Percentiles rank a stretch among this genome's conserved stretches.
Conservation (phyloP, 805 yeast genomes). For the Wickerhamomyces pijperi region DNA sequence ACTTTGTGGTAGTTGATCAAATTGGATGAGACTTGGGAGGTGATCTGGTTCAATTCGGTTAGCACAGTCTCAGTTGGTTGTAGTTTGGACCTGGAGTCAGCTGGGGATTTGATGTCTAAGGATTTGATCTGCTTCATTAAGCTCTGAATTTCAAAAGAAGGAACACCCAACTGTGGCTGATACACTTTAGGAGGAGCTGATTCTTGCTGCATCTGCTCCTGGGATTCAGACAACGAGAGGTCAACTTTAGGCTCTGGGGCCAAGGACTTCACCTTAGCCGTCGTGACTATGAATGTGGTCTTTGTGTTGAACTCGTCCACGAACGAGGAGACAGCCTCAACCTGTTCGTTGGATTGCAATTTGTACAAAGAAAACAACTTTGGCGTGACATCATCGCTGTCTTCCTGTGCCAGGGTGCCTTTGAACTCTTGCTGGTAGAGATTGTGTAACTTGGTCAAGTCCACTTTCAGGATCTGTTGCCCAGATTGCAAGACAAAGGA, state of each 20-base stretch:
- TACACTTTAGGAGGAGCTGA: no score
- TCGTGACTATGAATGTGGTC: not conserved
- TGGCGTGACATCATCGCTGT: not conserved
- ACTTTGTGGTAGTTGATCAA: slow-evolving; percentile 18
- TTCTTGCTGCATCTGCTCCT: no score
- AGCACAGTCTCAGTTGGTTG: not conserved
- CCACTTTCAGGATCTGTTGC: not conserved
- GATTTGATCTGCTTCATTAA: slow-evolving; percentile 1
- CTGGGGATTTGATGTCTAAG: slow-evolving; percentile 2
- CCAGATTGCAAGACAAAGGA: not conserved
- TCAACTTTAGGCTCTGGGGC: not conserved
- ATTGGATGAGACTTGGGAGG: slow-evolving; percentile 10
- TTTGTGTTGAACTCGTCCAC: not conserved
- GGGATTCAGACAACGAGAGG: no score
- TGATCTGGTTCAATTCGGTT: slow-evolving; percentile 9
- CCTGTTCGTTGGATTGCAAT: not conserved
- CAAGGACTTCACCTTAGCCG: not conserved
- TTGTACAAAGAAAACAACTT: not conserved
- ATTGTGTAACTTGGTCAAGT: not conserved
- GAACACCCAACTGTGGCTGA: not conserved
- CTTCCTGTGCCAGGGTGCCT: not conserved
- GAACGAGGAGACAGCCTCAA: not conserved
- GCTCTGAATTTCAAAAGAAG: slow-evolving; percentile 4
- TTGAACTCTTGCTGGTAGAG: not conserved
- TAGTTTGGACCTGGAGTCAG: not conserved